Evolutionary conservation across 192 early-diverging fungal species (phyloP), one percentile per base, ranked within the genome.

Genomic region (Entomortierella beljakovae): DNA sequence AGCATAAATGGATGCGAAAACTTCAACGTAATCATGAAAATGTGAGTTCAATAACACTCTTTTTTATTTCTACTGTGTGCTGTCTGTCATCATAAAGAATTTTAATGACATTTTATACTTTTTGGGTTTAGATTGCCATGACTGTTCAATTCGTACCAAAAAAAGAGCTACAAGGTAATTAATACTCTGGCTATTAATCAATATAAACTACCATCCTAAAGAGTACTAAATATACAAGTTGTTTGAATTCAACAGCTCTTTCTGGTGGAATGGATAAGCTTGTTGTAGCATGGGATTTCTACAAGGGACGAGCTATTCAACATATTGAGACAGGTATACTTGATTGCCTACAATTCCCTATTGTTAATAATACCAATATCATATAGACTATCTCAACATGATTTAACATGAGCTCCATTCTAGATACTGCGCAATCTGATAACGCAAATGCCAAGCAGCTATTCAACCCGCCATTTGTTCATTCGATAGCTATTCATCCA

Each of bases 391-490:
- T n/a, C n/a, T n/a, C n/a, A n/a, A n/a, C n/a, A 0, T 48, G 42
- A 33, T 63, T 29, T n/a, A n/a, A n/a, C n/a, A n/a, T n/a, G n/a
- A n/a, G n/a, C n/a, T n/a, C 35, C 15, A 28, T 5, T 62, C 28
- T 58, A 73, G 71, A 74, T 13, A 63, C 53, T 29, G 81, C 38
- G 61, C 80, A 32, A 37, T 52, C 40, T 35, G 59, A 43, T 11
- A 68, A 49, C 15, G 62, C 29, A 4, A 60, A 68, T 13, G 51
- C 80, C 6, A 71, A 77, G 18, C 86, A 87, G 57, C 61, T 88
- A 54, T 85, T 85, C 67, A 88, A 88, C 32, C 86, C 86, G 20
- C 86, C 86, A 0, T 88, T 88, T 77, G 84, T 88, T n/a, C 85
- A 88, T 35, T 71, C 82, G 25, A 65, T 88, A 22, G 74, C 59